Conservation (phyloP, 139 green algal genomes). For the Raphidocelis subcapitata region DNA sequence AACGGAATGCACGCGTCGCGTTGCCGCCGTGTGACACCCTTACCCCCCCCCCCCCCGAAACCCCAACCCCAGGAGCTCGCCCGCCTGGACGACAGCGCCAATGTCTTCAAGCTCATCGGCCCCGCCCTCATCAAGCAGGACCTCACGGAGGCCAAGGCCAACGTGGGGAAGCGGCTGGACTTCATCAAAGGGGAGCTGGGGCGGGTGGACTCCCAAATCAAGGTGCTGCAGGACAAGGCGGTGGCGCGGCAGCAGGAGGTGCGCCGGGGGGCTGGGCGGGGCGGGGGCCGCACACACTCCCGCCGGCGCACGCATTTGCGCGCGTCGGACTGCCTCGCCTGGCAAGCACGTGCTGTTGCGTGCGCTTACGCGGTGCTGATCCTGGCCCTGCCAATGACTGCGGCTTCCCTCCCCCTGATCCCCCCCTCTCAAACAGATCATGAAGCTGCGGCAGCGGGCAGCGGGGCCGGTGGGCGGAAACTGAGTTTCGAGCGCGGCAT, state of each 20-base stretch:
- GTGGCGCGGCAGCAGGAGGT: slow-evolving; percentile 53
- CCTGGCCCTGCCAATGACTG: not conserved
- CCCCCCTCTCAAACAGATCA: too few species aligned
- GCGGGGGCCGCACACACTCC: too few species aligned
- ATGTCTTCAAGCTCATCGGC: slow-evolving; percentile 90
- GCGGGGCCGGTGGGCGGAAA: too few species aligned
- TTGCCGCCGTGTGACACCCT: not conserved
- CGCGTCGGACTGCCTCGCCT: too few species aligned
- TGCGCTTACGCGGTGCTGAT: not conserved
- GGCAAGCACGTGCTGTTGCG: not conserved
- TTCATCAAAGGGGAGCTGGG: slow-evolving; percentile 70
- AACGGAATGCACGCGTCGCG: too few species aligned
- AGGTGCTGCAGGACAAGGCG: slow-evolving; percentile 43
- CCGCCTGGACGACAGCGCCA: slow-evolving; percentile 68
- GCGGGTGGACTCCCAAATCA: slow-evolving; percentile 46
- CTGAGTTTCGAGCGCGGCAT: too few species aligned
- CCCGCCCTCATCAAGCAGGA: slow-evolving; percentile 88
- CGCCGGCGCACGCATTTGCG: too few species aligned
- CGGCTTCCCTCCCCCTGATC: too few species aligned
- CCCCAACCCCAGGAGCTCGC: slow-evolving; percentile 72
- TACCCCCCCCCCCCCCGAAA: not conserved
- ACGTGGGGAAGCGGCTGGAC: slow-evolving; percentile 89
- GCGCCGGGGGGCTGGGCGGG: too few species aligned
- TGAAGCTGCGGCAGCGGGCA: slow-evolving; percentile 10
- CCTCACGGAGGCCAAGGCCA: slow-evolving; percentile 79